Evolutionary conservation across 2,329 filamentous ascomycete species (phyloP), one percentile per base, ranked within the genome.

Genomic region (Zymoseptoria brevis): DNA sequence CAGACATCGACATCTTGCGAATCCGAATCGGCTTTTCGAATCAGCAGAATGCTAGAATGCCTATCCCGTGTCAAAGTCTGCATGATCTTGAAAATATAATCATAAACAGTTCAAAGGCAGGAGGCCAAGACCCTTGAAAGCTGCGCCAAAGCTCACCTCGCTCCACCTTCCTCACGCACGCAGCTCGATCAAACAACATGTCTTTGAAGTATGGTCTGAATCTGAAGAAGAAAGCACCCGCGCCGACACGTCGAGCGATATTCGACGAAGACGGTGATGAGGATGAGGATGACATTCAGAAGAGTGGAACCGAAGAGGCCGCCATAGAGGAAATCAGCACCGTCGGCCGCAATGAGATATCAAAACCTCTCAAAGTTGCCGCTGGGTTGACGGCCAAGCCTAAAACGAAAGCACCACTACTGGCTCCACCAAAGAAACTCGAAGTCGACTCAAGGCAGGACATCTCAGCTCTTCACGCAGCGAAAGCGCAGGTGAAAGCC

Each of bases 401-500:
- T 9, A 26, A 22, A 52, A 29, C 54, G 24, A 61, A 54, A 71
- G 60, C 54, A 69, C 68, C 66, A 9, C 59, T 69, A 8, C 57
- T 50, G 45, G 67, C 64, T 30, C 72, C 72, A 22, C 73, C 72
- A 3, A 69, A 69, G 6, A 68, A 73, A 55, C 71, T 73, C n/a
- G 70, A 70, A 6, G 67, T 64, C 29, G 70, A 74, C 69, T 82
- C 81, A 41, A 49, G 64, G 21, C 62, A 68, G 54, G 87, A 91
- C 68, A 80, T 90, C 1, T 88, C 88, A 2, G 83, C 83, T 67
- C 30, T 62, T 4, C 59, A 58, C 1, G 77, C 87, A 30, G 83
- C 87, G 24, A 82, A 83, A 56, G 84, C 82, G 66, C 80, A 87
- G 66, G 82, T 83, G 45, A 79, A 85, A 63, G 83, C 83, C 16